Conservation (phyloP, 345 rosid genomes). For the Salix arbutifolia region DNA sequence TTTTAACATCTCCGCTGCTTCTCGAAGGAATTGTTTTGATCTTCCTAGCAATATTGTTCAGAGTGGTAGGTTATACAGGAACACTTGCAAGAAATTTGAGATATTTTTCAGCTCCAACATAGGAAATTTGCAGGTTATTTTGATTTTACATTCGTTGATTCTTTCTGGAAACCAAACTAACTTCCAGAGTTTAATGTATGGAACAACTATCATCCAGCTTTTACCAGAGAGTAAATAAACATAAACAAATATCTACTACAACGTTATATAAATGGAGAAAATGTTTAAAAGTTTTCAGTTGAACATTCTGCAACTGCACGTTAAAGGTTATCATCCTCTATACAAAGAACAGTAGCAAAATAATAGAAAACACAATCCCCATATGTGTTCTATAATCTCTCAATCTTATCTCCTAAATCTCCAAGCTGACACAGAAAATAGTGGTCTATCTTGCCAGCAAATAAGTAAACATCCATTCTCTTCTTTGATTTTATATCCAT, state of each 20-base stretch:
- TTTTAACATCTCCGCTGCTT: neutral
- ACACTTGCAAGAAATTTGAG: neutral
- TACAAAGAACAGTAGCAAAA: constrained; percentile 19
- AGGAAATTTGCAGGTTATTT: neutral
- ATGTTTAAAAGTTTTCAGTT: constrained; percentile 5
- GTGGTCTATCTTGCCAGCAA: constrained; percentile 62
- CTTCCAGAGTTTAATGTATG: neutral
- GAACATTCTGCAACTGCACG: constrained; percentile 22
- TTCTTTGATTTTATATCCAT: constrained; percentile 59
- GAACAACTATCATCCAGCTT: neutral
- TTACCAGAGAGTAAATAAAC: neutral
- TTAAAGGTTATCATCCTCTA: constrained; percentile 29
- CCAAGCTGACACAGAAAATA: constrained; percentile 69
- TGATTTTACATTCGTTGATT: neutral
- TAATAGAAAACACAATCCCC: constrained; percentile 10
- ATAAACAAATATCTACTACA: neutral
- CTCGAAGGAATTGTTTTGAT: neutral
- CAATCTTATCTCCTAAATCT: constrained; percentile 42
- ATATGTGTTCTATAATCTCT: neutral
- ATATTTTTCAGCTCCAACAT: neutral
- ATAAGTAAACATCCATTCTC: constrained; percentile 52
- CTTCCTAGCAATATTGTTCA: neutral
- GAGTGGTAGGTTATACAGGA: neutral
- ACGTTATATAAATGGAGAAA: neutral
- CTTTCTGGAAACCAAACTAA: neutral